Percentiles rank a stretch among this genome's conserved stretches.
phyloP scores from a whole-genome alignment of 2,329 filamentous ascomycete genomes.

The Elsinoe ampelina region DNA sequence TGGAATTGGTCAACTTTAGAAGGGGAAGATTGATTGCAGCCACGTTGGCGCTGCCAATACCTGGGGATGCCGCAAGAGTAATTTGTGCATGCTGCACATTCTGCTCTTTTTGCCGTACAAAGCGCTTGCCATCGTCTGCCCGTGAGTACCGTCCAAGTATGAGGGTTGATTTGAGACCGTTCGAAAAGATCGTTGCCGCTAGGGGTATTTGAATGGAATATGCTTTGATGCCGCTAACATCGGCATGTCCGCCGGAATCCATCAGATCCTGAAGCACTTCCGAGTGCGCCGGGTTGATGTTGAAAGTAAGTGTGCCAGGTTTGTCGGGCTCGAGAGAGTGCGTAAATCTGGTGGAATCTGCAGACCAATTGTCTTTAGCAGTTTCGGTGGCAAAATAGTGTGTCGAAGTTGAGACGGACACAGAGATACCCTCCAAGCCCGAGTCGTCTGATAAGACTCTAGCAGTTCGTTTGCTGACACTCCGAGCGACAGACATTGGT shows the following conservation, averaged over 20 bases:
- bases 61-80: constrained; percentile 17
- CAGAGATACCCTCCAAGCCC: background rate
- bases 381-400: background rate
- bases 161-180: constrained; percentile 53
- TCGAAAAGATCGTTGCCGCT: constrained; percentile 70
- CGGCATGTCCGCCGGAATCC: background rate
- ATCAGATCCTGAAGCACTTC: background rate
- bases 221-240: background rate
- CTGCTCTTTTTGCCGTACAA: background rate
- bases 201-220: constrained; percentile 47
- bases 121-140: constrained; percentile 18
- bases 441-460: background rate
- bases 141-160: constrained; percentile 21
- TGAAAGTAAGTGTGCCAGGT: constrained; percentile 5
- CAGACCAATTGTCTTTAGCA: constrained; percentile 7
- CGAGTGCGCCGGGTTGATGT: background rate
- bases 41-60: constrained; percentile 17
- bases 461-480: background rate
- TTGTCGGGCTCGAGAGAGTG: constrained; percentile 9
- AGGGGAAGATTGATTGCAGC: constrained; percentile 40
- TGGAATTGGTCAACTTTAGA: constrained; percentile 53
- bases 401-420: constrained; percentile 1
- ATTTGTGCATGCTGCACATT: constrained; percentile 8
- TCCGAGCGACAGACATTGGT: background rate
- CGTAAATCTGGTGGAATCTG: constrained; percentile 6